These are phyloP conservation scores for Curvularia eragrostidis DNA, from an alignment of 2,329 filamentous ascomycete genomes.

Conservation along the genomic window DNA sequence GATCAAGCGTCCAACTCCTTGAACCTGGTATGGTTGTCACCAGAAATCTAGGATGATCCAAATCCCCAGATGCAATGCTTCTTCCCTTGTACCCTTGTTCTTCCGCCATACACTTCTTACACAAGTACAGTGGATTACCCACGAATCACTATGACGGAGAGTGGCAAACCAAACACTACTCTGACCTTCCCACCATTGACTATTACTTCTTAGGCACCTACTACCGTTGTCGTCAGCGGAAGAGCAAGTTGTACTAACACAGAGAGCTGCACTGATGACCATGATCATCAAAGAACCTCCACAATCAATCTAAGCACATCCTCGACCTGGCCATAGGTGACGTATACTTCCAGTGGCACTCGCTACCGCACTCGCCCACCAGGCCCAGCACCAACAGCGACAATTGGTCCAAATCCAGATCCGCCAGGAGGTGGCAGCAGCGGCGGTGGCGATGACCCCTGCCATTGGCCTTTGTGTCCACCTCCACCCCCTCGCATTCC, in stretches of 20 bases:
- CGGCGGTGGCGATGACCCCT: background rate
- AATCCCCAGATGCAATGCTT: conserved; percentile 14
- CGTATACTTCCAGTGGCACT: background rate
- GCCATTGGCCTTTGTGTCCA: background rate
- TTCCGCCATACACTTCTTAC: conserved; percentile 9
- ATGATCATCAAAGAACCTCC: background rate
- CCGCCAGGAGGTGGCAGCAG: background rate
- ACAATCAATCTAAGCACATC: background rate
- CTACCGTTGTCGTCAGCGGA: no score
- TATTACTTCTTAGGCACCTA: background rate
- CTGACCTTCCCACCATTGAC: conserved; percentile 15
- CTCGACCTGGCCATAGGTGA: background rate
- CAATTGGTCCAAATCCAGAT: background rate
- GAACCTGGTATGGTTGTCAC: conserved; percentile 14
- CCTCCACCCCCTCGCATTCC: background rate
- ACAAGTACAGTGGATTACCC: conserved; percentile 17
- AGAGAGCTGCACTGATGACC: background rate
- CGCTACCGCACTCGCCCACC: background rate
- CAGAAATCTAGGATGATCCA: conserved; percentile 10
- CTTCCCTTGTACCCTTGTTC: conserved; percentile 14
- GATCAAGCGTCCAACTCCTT: conserved; percentile 12
- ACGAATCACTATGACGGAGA: conserved; percentile 13
- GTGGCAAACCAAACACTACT: conserved; percentile 11
- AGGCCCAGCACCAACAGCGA: background rate
- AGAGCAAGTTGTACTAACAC: no score